Base-by-base conservation (phyloP, 2,329 filamentous ascomycete species). In the Lachnellula subtilissima region DNA sequence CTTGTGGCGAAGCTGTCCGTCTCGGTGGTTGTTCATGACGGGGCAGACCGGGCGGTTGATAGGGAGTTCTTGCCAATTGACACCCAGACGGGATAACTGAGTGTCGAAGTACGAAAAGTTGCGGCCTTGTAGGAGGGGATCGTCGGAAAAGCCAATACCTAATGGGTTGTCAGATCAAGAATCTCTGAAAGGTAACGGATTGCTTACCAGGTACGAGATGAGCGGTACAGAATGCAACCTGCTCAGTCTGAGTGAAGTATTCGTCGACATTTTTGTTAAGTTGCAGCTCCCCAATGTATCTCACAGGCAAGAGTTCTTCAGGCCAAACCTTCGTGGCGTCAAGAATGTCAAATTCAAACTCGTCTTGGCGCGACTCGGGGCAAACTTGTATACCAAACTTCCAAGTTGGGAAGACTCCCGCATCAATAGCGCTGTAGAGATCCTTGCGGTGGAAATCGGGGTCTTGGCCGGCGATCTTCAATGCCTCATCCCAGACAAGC, bases 321-420 rank as follows among this genome's bases (percentile, higher is more conserved):
- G 89, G 90, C 89, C 89, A 94, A 25, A 93, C 72, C 74, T 95
- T 94, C 39, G 90, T 95, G 0, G 89, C 86, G 63, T 95, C 90
- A 1, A 95, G 80, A 32, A 93, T 86, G 65, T 94, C 90, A 58
- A 94, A 93, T 6, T 93, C 89, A 58, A 93, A 95, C 15, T 89
- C 82, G 59, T 93, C 78, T 68, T 89, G 82, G 49, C 85, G 79
- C 8, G 78, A 78, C 61, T 93, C 89, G 0, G 86, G 81, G 22
- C 94, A 81, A 3, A 85, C 78, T 67, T 95, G 90, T n/a, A 95
- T 85, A 45, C 87, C 88, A 57, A 94, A 89, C 66, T 87, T 87
- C 88, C 88, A 94, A 66, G 84, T 87, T 8, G 89, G 88, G 64
- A 78, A 91, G 0, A 78, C 77, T 6, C 87, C 87, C 15, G 76